Evolutionary conservation across 2,329 filamentous ascomycete genomes (phyloP), one percentile per base, ranked within the genome.

Genomic region (Fusarium sp.): DNA sequence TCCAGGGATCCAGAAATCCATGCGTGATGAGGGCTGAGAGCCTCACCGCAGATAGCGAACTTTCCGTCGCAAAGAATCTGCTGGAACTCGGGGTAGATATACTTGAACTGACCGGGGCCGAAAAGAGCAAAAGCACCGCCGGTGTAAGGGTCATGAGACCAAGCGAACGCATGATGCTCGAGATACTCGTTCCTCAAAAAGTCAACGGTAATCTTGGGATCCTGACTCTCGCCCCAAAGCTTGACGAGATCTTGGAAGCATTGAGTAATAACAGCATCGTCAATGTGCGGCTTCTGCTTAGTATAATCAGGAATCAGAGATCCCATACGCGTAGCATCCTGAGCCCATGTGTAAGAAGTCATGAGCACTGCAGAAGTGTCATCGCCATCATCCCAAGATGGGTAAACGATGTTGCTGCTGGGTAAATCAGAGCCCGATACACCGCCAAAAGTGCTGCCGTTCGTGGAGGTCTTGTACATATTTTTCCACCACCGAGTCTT

Each of bases 91-190:
- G 80, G 80, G 46, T 80, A 83, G 31, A 83, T 39, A 25, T 80
- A 76, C 4, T 72, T 73, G 73, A 83, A 85, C 59, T 84, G 83
- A 0, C 81, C 80, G 0, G 83, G 81, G 0, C 81, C 79, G 36
- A 84, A 85, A 11, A 80, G 75, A 0, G 82, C 83, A 62, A 84
- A 85, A 0, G 82, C 83, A 0, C 83, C 84, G 0, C 76, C 72
- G 2, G 76, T 78, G 13, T 75, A 73, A 0, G 76, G 75, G 39
- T 83, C 81, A 15, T 79, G 76, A 18, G 77, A 79, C 83, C 82
- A 84, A 2, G 80, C 76, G n/a, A 74, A 83, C 0, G 78, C 80
- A 25, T 83, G 79, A n/a, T 83, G 74, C 1, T 68, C 61, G 1
- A 60, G 25, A 11, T 72, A 73, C 13, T 73, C 39, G 11, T 39